Evolutionary conservation across 2,329 filamentous ascomycete genomes (phyloP).

Genomic region (Verticillium albo-atrum): DNA sequence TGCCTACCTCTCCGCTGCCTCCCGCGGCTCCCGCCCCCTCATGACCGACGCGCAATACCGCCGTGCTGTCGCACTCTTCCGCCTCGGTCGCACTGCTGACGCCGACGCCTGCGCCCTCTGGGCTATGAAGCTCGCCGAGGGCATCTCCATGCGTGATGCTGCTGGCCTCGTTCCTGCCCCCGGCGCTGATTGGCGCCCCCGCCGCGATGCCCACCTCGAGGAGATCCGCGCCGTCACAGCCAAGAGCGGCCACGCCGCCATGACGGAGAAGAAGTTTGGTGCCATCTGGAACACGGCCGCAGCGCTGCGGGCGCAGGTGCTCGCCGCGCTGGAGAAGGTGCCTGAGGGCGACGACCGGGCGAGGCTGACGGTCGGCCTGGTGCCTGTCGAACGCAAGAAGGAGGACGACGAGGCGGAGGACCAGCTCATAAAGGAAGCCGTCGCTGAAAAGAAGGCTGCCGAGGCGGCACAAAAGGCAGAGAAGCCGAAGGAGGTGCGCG

Average conservation of each 20-base stretch:
- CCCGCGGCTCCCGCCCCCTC: slow-evolving; percentile 68
- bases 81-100: slow-evolving; percentile 68
- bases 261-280: slow-evolving; percentile 14
- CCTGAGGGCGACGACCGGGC: slow-evolving; percentile 39
- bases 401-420: slow-evolving; percentile 19
- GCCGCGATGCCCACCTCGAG: slow-evolving; percentile 25
- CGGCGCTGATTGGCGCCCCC: slow-evolving; percentile 44
- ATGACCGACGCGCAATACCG: slow-evolving; percentile 81
- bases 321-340: slow-evolving; percentile 38
- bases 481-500: slow-evolving; percentile 24
- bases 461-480: not conserved
- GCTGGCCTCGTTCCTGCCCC: slow-evolving; percentile 28
- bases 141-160: slow-evolving; percentile 27
- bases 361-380: slow-evolving; percentile 33
- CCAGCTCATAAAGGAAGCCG: slow-evolving; percentile 15
- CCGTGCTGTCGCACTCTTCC: slow-evolving; percentile 68
- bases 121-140: slow-evolving; percentile 38
- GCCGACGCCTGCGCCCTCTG: slow-evolving; percentile 66
- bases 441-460: slow-evolving; percentile 1
- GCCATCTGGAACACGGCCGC: slow-evolving; percentile 35
- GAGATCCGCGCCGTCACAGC: slow-evolving; percentile 23
- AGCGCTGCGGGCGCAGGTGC: slow-evolving; percentile 41
- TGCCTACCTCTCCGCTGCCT: slow-evolving; percentile 55
- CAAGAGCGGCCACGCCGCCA: slow-evolving; percentile 9
- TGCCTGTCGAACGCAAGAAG: slow-evolving; percentile 17